Evolutionary conservation across 306 rosid genomes (phyloP).

Genomic region (Sicyos edulis): DNA sequence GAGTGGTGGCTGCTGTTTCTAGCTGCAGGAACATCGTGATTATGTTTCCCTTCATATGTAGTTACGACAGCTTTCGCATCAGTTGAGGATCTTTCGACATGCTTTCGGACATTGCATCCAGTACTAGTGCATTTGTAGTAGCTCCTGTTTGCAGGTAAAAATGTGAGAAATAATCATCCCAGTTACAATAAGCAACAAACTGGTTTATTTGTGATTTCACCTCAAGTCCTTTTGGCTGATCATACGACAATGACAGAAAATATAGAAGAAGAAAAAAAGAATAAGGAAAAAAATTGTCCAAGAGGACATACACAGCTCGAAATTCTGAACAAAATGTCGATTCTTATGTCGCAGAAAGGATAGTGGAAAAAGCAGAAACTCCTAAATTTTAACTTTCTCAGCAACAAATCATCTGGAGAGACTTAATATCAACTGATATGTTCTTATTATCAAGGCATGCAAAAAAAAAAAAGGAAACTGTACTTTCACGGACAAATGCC

Average conservation of each 20-base stretch:
- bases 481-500: no score
- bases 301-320: not conserved
- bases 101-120: constrained; percentile 94
- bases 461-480: no score
- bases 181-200: not conserved
- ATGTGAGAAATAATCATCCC: constrained; percentile 7
- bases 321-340: not conserved
- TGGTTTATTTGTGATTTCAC: not conserved
- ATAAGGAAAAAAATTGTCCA: no score
- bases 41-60: constrained; percentile 86
- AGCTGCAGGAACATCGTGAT: constrained; percentile 89
- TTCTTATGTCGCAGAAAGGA: not conserved
- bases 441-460: not conserved
- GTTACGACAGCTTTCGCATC: constrained; percentile 91
- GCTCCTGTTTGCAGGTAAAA: constrained; percentile 52
- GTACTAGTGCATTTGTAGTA: constrained; percentile 86
- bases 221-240: constrained; percentile 4
- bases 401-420: not conserved
- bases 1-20: constrained; percentile 70
- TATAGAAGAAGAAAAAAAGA: not conserved
- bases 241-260: not conserved
- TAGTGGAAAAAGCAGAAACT: not conserved
- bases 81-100: constrained; percentile 87
- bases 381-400: not conserved
- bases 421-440: constrained; percentile 2